A percentile compares a stretch with the other conserved stretches of the same genome.
phyloP scores from a whole-genome alignment of 768 basidiomycete species.

The Wakefieldia striispora region DNA sequence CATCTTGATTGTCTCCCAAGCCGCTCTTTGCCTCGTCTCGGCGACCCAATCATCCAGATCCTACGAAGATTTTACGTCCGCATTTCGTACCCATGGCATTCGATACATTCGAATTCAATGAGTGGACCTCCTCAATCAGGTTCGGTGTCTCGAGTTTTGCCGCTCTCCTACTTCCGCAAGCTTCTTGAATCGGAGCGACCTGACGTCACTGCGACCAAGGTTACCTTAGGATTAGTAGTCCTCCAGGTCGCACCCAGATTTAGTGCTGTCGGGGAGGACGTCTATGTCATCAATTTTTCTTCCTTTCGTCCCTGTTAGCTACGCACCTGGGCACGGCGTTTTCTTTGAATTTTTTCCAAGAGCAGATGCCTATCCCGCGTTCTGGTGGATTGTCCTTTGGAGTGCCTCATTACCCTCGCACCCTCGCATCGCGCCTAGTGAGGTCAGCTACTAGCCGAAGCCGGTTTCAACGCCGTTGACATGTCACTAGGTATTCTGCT shows the following conservation, averaged over 20 bases:
- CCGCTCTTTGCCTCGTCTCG: background rate
- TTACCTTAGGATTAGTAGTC: slow-evolving; percentile 50
- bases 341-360: slow-evolving; percentile 71
- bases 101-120: slow-evolving; percentile 61
- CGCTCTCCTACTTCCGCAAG: slow-evolving; percentile 44
- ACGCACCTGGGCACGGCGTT: slow-evolving; percentile 58
- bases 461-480: too few species aligned
- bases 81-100: slow-evolving; percentile 1
- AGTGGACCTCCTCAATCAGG: slow-evolving; percentile 60
- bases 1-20: background rate
- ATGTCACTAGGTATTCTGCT: slow-evolving; percentile 31
- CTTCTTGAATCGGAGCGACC: slow-evolving; percentile 52
- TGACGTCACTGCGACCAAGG: slow-evolving; percentile 49
- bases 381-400: slow-evolving; percentile 34
- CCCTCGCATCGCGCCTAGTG: slow-evolving; percentile 47
- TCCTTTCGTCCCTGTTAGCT: slow-evolving; percentile 52
- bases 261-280: slow-evolving; percentile 51
- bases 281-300: slow-evolving; percentile 55
- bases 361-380: slow-evolving; percentile 44
- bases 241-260: slow-evolving; percentile 49
- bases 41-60: background rate
- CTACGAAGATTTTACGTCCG: background rate
- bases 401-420: slow-evolving; percentile 59
- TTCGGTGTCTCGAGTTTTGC: slow-evolving; percentile 60
- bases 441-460: too few species aligned